Conservation (phyloP, 441 rosid species). For the Eruca vesicaria region DNA sequence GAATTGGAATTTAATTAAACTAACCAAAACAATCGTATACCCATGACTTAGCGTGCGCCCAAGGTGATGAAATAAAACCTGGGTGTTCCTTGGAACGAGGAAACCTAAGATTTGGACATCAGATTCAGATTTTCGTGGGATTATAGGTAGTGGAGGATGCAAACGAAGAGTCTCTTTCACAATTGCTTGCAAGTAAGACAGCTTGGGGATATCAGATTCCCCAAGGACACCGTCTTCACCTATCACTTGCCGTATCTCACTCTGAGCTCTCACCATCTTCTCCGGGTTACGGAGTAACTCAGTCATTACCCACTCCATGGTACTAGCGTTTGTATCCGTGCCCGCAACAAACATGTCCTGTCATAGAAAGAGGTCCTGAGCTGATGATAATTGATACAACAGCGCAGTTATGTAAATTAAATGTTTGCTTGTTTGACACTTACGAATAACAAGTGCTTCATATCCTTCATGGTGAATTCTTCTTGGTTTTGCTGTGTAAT, state of each 20-base stretch:
- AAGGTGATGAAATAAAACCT: background rate
- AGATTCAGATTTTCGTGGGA: slow-evolving; percentile 12
- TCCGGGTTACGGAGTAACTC: slow-evolving; percentile 41
- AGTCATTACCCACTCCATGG: slow-evolving; percentile 24
- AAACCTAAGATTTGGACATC: background rate
- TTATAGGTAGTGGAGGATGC: slow-evolving; percentile 21
- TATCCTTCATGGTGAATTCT: no score
- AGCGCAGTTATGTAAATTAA: no score
- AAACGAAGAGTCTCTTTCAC: slow-evolving; percentile 31
- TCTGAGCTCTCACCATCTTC: slow-evolving; percentile 42
- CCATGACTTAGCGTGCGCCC: background rate
- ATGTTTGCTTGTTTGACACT: no score
- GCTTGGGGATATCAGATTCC: background rate
- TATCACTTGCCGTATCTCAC: slow-evolving; percentile 36
- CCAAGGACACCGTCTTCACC: background rate
- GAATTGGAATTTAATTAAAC: no score
- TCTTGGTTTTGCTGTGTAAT: no score
- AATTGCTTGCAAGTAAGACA: background rate
- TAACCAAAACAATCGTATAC: background rate
- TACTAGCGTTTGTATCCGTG: slow-evolving; percentile 8
- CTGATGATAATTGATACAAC: no score
- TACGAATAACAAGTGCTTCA: no score
- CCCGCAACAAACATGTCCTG: slow-evolving; percentile 28
- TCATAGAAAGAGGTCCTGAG: background rate
- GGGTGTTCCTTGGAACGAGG: slow-evolving; percentile 12